These are phyloP conservation scores for Rhizopogon rudus DNA, from an alignment of 768 basidiomycete genomes.

Conservation along the genomic window DNA sequence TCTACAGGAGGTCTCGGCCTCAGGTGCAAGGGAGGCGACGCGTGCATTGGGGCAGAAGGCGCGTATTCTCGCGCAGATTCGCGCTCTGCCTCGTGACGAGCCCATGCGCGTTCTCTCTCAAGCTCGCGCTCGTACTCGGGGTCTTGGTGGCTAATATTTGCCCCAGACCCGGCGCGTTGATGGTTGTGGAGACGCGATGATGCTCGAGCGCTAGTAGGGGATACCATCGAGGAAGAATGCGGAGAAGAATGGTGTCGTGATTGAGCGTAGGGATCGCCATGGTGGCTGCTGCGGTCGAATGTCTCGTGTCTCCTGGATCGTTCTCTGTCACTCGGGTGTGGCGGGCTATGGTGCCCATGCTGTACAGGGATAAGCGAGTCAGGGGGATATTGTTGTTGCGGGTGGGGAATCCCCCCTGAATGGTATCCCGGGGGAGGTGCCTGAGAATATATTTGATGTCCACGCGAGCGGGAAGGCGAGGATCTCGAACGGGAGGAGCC, in stretches of 20 bases:
- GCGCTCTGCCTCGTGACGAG: slow-evolving; percentile 37
- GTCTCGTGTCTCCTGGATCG: slow-evolving; percentile 46
- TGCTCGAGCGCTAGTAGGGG: slow-evolving; percentile 31
- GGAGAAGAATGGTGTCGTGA: slow-evolving; percentile 27
- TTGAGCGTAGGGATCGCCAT: slow-evolving; percentile 29
- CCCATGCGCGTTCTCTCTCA: slow-evolving; percentile 38
- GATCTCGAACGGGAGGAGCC: slow-evolving; percentile 45
- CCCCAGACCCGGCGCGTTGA: slow-evolving; percentile 61
- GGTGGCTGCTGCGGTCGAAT: slow-evolving; percentile 34
- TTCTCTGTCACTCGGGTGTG: slow-evolving; percentile 36
- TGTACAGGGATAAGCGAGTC: slow-evolving; percentile 41
- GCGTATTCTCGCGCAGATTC: slow-evolving; percentile 29
- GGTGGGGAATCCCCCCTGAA: slow-evolving; percentile 34
- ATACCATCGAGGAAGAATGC: slow-evolving; percentile 27
- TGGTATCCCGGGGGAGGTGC: slow-evolving; percentile 26
- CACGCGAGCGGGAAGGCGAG: slow-evolving; percentile 43
- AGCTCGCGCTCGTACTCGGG: slow-evolving; percentile 37
- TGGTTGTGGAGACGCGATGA: slow-evolving; percentile 52
- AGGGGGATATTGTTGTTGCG: slow-evolving; percentile 38
- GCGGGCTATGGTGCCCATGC: slow-evolving; percentile 46
- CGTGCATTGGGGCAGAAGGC: slow-evolving; percentile 25
- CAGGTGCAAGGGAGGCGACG: slow-evolving; percentile 38
- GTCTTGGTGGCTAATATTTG: slow-evolving; percentile 43
- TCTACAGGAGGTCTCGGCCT: slow-evolving; percentile 32
- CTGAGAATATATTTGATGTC: slow-evolving; percentile 35